These are phyloP conservation scores for Schwanniomyces vanrijiae DNA, from an alignment of 805 yeast species.

Conservation along the genomic window DNA sequence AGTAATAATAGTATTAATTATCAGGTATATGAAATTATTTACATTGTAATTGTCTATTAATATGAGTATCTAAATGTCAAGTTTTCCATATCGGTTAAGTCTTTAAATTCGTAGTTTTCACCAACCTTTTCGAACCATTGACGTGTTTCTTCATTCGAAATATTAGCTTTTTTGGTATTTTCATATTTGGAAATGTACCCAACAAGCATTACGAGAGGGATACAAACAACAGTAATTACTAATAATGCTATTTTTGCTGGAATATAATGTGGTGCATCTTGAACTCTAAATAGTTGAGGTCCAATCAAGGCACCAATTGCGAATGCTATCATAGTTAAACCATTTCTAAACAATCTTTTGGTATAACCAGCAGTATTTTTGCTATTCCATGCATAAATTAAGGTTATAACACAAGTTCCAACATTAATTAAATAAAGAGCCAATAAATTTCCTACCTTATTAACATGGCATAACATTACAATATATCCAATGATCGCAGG, in stretches of 20 bases:
- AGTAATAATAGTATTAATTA: not conserved
- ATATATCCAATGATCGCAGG: conserved; percentile 38
- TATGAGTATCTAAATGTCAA: conserved; percentile 55
- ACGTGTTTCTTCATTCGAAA: conserved; percentile 12
- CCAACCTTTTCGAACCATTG: conserved; percentile 10
- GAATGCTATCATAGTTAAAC: conserved; percentile 61
- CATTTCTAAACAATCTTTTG: conserved; percentile 63
- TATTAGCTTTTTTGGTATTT: conserved; percentile 51
- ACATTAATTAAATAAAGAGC: conserved; percentile 53
- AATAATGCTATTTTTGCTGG: conserved; percentile 60
- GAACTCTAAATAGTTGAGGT: conserved; percentile 62
- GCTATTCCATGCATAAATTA: conserved; percentile 61
- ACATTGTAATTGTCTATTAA: conserved; percentile 13
- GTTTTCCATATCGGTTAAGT: conserved; percentile 61
- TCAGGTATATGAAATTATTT: not conserved
- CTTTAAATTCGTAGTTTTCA: conserved; percentile 48
- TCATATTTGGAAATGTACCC: conserved; percentile 47
- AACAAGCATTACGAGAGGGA: conserved; percentile 43
- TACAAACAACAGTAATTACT: conserved; percentile 47
- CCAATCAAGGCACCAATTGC: conserved; percentile 67
- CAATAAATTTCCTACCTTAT: conserved; percentile 46
- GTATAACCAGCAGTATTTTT: conserved; percentile 73
- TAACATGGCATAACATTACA: conserved; percentile 35
- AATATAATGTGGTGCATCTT: conserved; percentile 53
- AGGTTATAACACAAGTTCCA: conserved; percentile 56